Conservation (phyloP, 257 asterid species). For the Solanum dulcamara region DNA sequence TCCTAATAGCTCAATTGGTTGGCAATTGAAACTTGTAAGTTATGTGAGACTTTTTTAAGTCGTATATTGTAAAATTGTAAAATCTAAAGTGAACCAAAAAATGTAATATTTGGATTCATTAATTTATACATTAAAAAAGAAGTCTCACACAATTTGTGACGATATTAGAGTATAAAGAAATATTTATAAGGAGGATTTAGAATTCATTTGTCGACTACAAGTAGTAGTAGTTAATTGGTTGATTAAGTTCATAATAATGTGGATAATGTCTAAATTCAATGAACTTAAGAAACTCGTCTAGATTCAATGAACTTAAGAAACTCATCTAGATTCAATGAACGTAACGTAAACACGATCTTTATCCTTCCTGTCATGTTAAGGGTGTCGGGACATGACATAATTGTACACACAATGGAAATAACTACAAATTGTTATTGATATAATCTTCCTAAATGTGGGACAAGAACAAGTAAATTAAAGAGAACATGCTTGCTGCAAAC, state of each 20-base stretch:
- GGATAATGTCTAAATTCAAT: neutral
- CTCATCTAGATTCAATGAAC: neutral
- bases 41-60: neutral
- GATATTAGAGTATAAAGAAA: neutral
- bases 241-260: neutral
- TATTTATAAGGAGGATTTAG: neutral
- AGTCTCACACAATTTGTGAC: neutral
- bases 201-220: neutral
- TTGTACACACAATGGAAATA: neutral
- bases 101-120: neutral
- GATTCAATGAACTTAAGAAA: neutral
- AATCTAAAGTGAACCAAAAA: neutral
- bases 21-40: accelerated
- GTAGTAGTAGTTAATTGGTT: neutral
- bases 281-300: neutral
- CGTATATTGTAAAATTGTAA: neutral
- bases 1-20: too few relatives aligned
- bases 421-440: neutral
- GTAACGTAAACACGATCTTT: neutral
- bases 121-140: neutral
- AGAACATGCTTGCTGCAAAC: neutral
- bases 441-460: neutral
- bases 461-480: too few relatives aligned
- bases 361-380: neutral
- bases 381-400: neutral